Evolutionary conservation across 2,329 filamentous ascomycete species (phyloP), one percentile per base, ranked within the genome.

Genomic region (Periconia digitata): DNA sequence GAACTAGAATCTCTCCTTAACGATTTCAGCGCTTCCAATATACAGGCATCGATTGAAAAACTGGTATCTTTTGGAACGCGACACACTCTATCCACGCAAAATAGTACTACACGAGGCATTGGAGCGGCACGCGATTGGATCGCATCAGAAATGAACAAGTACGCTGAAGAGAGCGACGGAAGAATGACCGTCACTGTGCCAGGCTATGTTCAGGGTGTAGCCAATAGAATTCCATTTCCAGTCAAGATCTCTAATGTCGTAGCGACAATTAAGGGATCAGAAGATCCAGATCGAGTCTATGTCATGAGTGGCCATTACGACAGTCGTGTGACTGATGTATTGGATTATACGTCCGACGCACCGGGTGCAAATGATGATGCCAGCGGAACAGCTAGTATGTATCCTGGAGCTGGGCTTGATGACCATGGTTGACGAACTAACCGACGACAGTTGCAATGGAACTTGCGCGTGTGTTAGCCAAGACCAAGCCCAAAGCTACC

Each of bases 341-440:
- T 78, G 43, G 74, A 84, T 61, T 82, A 77, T 53, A 73, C 72
- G 13, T 70, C 70, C 27, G 78, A 83, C 54, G 76, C 79, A 1
- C 81, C 81, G 0, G 81, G 81, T 2, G 80, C 81, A 0, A 79
- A 83, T 50, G 81, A 84, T 56, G 80, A 84, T 58, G 81, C 78
- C 0, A 79, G 75, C 6, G 80, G 80, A 2, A 78, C 81, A 12
- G 77, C 79, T 1, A 67, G 68, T 72, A 58, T 22, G 61, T 56
- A 16, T 22, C 13, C 5, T 12, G 24, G 13, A 13, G 24, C 24
- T 13, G 7, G 24, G 13, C 24, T 7, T 13, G 13, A 27, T 27
- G 24, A 27, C 13, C 13, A 13, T 7, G 24, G 24, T 7, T 27
- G 13, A 10, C 35, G 22, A 21, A 32, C 56, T 65, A 20, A 63